A percentile compares a stretch with the other conserved stretches of the same genome.
These are phyloP conservation scores for Phialophora expanda DNA, from an alignment of 2,329 filamentous ascomycete genomes.

Conservation along the genomic window DNA sequence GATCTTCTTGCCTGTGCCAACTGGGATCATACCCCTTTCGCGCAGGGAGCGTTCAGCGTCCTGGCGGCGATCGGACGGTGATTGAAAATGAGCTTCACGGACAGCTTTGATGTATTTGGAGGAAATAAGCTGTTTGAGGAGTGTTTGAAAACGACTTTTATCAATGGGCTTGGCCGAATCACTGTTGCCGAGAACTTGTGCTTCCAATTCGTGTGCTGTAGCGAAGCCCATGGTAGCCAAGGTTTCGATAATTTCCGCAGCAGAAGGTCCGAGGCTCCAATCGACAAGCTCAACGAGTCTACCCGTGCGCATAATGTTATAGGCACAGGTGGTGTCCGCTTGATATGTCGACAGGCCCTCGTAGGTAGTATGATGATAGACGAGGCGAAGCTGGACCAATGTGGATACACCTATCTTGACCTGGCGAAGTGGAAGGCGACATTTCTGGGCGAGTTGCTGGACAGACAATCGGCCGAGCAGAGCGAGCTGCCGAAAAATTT, in stretches of 20 bases:
- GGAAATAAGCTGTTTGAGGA: constrained; percentile 23
- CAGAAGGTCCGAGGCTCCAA: constrained; percentile 73
- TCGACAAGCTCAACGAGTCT: constrained; percentile 80
- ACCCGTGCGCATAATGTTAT: constrained; percentile 78
- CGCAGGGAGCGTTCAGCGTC: constrained; percentile 67
- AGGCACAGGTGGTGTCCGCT: constrained; percentile 78
- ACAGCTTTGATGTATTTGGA: constrained; percentile 34
- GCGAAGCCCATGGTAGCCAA: constrained; percentile 79
- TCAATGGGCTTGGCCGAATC: constrained; percentile 2
- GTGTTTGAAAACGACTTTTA: constrained; percentile 16
- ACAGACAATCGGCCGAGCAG: constrained; percentile 78
- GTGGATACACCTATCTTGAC: constrained; percentile 81
- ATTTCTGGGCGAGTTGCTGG: constrained; percentile 70
- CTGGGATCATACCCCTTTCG: constrained; percentile 58
- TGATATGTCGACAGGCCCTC: constrained; percentile 76
- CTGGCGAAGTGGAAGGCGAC: constrained; percentile 73
- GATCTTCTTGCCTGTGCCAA: constrained; percentile 65
- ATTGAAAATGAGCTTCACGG: constrained; percentile 53
- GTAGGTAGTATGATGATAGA: constrained; percentile 73
- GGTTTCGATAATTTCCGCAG: constrained; percentile 74
- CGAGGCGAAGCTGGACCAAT: constrained; percentile 84
- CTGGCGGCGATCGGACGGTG: constrained; percentile 60
- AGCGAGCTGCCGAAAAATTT: constrained; percentile 80
- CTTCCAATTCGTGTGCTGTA: constrained; percentile 56
- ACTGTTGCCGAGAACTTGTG: constrained; percentile 20